Percentiles rank a stretch among this genome's conserved stretches.
Evolutionary conservation across 495 filamentous ascomycete species (phyloP).

Genomic region (Aspergillus sclerotioniger): DNA sequence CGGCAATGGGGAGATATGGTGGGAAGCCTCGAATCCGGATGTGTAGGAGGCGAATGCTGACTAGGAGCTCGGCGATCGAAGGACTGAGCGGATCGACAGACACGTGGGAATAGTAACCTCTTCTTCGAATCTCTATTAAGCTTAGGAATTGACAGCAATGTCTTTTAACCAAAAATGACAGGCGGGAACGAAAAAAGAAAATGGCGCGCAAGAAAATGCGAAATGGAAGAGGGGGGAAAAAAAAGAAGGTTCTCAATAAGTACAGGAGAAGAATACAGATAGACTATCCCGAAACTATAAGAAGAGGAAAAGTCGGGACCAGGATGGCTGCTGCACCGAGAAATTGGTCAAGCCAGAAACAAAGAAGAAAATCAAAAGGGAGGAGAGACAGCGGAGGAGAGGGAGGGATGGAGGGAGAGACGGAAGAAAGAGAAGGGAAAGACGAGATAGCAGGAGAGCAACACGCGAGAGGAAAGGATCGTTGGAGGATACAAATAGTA

Average conservation of each 20-base stretch:
- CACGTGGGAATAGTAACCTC: conserved; percentile 14
- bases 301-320: conserved; percentile 12
- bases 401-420: conserved; percentile 8
- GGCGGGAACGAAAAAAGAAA: neutral
- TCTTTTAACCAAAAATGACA: conserved; percentile 6
- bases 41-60: conserved; percentile 10
- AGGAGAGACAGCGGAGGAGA: conserved; percentile 12
- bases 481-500: conserved; percentile 23
- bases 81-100: conserved; percentile 17
- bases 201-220: conserved; percentile 2
- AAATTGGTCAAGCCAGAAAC: conserved; percentile 12
- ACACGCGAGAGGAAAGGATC: conserved; percentile 18
- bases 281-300: conserved; percentile 22
- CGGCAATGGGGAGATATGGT: neutral
- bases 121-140: conserved; percentile 6
- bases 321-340: conserved; percentile 10
- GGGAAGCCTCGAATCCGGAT: conserved; percentile 2
- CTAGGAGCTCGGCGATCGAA: conserved; percentile 9
- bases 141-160: conserved; percentile 1
- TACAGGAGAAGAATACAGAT: conserved; percentile 20
- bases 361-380: conserved; percentile 15
- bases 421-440: conserved; percentile 2
- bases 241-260: conserved; percentile 13
- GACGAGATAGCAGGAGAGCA: conserved; percentile 8
- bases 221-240: conserved; percentile 1